A percentile compares a stretch with the other conserved stretches of the same genome.
phyloP scores from a whole-genome alignment of 2,329 filamentous ascomycete species.

The Pseudonectria buxi region DNA sequence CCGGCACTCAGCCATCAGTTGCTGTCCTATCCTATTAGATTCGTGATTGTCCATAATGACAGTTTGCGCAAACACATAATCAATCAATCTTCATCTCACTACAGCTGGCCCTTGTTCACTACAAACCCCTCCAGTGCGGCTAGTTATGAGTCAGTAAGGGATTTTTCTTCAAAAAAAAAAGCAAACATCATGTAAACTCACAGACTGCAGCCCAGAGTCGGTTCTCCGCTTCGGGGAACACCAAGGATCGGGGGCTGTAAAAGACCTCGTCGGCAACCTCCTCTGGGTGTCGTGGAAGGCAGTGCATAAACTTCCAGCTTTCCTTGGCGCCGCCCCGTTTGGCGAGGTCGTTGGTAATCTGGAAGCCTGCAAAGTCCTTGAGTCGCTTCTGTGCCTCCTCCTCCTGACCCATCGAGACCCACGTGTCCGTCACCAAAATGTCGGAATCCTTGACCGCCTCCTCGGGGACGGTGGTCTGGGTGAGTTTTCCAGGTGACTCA shows the following conservation, averaged over 20 bases:
- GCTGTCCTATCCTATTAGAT: too few species aligned
- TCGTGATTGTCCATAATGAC: slow-evolving; percentile 5
- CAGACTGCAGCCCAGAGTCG: slow-evolving; percentile 82
- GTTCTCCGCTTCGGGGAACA: slow-evolving; percentile 93
- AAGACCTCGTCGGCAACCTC: slow-evolving; percentile 95
- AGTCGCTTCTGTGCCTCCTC: slow-evolving; percentile 70
- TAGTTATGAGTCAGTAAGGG: slow-evolving; percentile 23
- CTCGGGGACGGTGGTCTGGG: slow-evolving; percentile 72
- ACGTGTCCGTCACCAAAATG: slow-evolving; percentile 91
- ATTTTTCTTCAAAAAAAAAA: neutral
- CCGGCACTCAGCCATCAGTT: slow-evolving; percentile 13
- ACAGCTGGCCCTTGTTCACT: slow-evolving; percentile 83
- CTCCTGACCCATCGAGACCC: slow-evolving; percentile 98
- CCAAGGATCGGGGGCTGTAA: slow-evolving; percentile 75
- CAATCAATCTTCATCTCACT: slow-evolving; percentile 4
- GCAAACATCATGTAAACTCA: slow-evolving; percentile 34
- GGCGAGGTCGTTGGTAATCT: slow-evolving; percentile 82
- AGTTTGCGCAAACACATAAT: slow-evolving; percentile 9
- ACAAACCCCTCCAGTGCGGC: slow-evolving; percentile 83
- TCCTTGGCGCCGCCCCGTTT: slow-evolving; percentile 78
- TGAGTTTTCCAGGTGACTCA: slow-evolving; percentile 56
- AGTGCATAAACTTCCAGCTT: slow-evolving; percentile 98
- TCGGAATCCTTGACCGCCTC: slow-evolving; percentile 82
- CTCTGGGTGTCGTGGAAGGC: slow-evolving; percentile 82
- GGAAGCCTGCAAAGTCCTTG: slow-evolving; percentile 80